These are phyloP conservation scores for Trapa incisa DNA, from an alignment of 345 rosid species.

Conservation along the genomic window DNA sequence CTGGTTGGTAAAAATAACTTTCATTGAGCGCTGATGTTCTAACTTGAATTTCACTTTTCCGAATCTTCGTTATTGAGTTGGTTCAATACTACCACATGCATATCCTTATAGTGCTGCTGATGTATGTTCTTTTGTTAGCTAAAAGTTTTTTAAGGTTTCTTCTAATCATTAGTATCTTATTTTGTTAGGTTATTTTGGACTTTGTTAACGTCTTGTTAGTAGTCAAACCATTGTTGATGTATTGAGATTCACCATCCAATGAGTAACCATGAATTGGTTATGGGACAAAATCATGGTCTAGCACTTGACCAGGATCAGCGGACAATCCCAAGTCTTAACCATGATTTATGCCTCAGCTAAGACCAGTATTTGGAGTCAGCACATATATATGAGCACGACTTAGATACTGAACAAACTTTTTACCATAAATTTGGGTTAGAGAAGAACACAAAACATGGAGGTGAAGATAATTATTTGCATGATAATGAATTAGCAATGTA, in stretches of 20 bases:
- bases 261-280: conserved; percentile 75
- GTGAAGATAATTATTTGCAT: conserved; percentile 8
- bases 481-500: conserved; percentile 31
- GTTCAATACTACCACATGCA: no score
- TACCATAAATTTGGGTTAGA: conserved; percentile 37
- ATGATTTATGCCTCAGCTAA: conserved; percentile 6
- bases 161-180: neutral
- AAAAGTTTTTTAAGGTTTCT: neutral
- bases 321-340: conserved; percentile 50
- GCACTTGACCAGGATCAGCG: conserved; percentile 55
- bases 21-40: no score
- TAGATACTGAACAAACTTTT: neutral
- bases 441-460: conserved; percentile 40
- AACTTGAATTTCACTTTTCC: no score
- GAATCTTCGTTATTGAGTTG: no score
- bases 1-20: neutral
- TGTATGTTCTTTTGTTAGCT: no score
- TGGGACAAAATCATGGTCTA: conserved; percentile 46
- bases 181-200: neutral
- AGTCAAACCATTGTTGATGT: neutral
- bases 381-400: conserved; percentile 43
- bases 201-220: neutral
- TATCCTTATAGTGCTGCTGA: no score
- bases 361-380: conserved; percentile 42
- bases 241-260: conserved; percentile 17